These are phyloP conservation scores for Chloris gayana DNA, from an alignment of 176 grass and related monocot genomes.

Conservation along the genomic window DNA sequence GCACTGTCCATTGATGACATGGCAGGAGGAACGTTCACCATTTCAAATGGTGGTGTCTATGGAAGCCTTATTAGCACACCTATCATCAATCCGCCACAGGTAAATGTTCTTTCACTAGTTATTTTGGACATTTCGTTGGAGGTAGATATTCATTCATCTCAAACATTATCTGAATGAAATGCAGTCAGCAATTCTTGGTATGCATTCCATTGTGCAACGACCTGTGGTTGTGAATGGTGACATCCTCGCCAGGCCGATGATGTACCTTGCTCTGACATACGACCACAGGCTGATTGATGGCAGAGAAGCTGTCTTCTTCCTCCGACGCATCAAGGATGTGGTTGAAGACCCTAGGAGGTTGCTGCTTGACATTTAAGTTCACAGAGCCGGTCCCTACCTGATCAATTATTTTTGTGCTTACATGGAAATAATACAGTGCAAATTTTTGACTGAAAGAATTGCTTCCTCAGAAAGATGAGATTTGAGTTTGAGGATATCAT, in stretches of 20 bases:
- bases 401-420: conserved; percentile 42
- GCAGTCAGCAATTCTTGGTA: conserved; percentile 84
- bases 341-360: conserved; percentile 83
- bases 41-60: conserved; percentile 85
- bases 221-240: conserved; percentile 67
- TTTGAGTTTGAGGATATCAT: conserved; percentile 34
- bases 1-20: conserved; percentile 85
- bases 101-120: background rate
- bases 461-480: conserved; percentile 6
- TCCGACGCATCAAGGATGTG: conserved; percentile 83
- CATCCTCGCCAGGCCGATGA: conserved; percentile 75
- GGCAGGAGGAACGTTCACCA: conserved; percentile 87
- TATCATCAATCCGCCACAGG: conserved; percentile 85
- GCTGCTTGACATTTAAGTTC: conserved; percentile 65
- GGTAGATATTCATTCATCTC: conserved; percentile 14
- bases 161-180: background rate
- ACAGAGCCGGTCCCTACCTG: background rate
- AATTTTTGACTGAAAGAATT: conserved; percentile 58
- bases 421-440: conserved; percentile 62
- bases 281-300: conserved; percentile 85
- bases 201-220: conserved; percentile 80
- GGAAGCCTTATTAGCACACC: conserved; percentile 88
- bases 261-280: conserved; percentile 77
- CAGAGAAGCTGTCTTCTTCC: conserved; percentile 83
- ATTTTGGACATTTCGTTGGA: background rate